Base-by-base conservation (phyloP, 192 early-diverging fungal genomes). In the Mortierella claussenii region DNA sequence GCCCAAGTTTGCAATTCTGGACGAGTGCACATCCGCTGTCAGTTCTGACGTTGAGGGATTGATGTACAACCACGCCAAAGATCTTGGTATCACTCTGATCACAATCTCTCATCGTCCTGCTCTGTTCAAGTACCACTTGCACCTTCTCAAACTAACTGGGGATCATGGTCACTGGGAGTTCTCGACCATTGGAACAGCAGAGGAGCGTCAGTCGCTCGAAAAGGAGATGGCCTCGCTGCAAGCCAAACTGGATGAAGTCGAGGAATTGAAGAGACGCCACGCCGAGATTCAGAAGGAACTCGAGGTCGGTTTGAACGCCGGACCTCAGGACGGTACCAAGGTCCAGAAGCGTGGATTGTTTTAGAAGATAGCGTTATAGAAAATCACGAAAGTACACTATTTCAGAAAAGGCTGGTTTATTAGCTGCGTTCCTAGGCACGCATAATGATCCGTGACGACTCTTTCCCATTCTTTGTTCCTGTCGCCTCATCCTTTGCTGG, bases 101-200 rank as follows among this genome's bases (percentile, higher is more conserved):
- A 98, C 97, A 0, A 94, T 99, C 40, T 95, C 95, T 37, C 98
- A 98, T 79, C 91, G 98, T 21, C 94, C 95, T 60, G 90, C 93
- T 30, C 79, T 99, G 52, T 97, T 93, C 89, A 92, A 96, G 79
- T 97, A 99, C 81, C 98, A 99, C 83, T 91, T 91, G 69, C 94
- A 91, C 73, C 88, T 99, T 34, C 75, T 99, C 70, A 87, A 91
- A 78, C 90, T 95, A 55, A 94, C 93, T 55, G 97, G 96, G 8
- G 90, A 96, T 69, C 90, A 96, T n/a, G 96, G 95, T 4, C 90
- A 94, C 71, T 86, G 83, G 81, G 81, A 85, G 85, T 92, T 67
- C 91, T 94, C 82, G 80, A 90, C 65, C 60, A 91, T 85, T 74
- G 97, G 79, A 80, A 97, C 85, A 17, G 88, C 89, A 13, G 90